A percentile compares a stretch with the other conserved stretches of the same genome.
Conservation (phyloP, 169 alveolate species). For the Neospora caninum region DNA sequence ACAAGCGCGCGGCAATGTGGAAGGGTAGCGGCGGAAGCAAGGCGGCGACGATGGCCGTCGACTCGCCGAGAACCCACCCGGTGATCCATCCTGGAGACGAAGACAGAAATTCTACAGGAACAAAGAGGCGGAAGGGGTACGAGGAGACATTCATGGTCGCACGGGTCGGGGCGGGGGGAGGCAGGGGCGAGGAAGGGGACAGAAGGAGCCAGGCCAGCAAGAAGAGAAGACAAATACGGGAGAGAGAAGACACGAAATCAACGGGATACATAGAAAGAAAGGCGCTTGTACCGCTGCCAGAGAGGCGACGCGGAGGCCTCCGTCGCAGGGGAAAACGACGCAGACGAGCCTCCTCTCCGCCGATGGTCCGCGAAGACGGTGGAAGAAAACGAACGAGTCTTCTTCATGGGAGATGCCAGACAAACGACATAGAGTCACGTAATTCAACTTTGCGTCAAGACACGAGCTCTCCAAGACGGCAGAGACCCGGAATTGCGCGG, state of each 20-base stretch:
- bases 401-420: too few species aligned
- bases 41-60: background rate
- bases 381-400: too few species aligned
- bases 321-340: too few species aligned
- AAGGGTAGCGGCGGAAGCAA: background rate
- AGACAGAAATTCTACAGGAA: conserved; percentile 51
- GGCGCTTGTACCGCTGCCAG: background rate
- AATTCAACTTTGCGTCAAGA: too few species aligned
- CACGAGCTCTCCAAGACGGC: too few species aligned
- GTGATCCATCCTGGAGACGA: conserved; percentile 59
- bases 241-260: background rate
- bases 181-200: background rate
- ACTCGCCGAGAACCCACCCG: conserved; percentile 57
- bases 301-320: too few species aligned
- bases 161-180: background rate
- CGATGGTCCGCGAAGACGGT: too few species aligned
- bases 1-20: background rate
- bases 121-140: conserved; percentile 42
- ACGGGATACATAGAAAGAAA: background rate
- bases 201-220: background rate
- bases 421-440: too few species aligned
- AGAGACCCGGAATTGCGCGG: too few species aligned
- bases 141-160: background rate
- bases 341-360: too few species aligned
- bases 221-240: background rate